Evolutionary conservation across 441 rosid genomes (phyloP).

Genomic region (Hura crepitans): DNA sequence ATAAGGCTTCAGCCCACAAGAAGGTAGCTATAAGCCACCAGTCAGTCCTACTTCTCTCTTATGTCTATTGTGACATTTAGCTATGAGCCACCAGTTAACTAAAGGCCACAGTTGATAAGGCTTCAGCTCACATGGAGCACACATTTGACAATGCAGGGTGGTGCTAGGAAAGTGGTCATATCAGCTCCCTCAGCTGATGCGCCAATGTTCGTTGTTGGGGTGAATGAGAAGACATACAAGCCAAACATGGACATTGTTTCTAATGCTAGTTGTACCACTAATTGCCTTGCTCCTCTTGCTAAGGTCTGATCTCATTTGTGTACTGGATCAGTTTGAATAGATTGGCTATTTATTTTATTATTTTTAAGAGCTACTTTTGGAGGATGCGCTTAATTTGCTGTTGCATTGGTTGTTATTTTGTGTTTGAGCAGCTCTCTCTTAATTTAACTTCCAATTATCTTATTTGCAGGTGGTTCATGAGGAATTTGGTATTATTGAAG

Average conservation of each 20-base stretch:
- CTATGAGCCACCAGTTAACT: too few species aligned
- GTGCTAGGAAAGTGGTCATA: constrained; percentile 89
- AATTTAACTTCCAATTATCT: neutral
- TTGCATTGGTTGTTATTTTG: neutral
- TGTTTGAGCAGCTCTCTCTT: neutral
- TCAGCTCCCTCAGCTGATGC: constrained; percentile 99
- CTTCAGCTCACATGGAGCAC: too few species aligned
- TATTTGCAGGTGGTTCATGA: constrained; percentile 80
- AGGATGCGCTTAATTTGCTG: neutral
- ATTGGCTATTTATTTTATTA: neutral
- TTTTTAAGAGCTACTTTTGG: neutral
- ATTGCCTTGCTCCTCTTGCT: constrained; percentile 98
- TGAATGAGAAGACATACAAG: constrained; percentile 76
- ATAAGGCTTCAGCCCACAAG: constrained; percentile 77
- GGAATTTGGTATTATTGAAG: constrained; percentile 94
- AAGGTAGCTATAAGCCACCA: constrained; percentile 44
- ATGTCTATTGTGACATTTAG: neutral
- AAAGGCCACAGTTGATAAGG: too few species aligned
- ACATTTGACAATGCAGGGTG: constrained; percentile 54
- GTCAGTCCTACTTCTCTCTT: neutral
- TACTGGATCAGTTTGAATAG: constrained; percentile 3
- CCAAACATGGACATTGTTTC: constrained; percentile 91
- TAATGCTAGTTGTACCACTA: constrained; percentile 98
- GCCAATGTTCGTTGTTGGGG: constrained; percentile 98
- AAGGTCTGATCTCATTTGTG: constrained; percentile 49